phyloP scores from a whole-genome alignment of 345 rosid genomes.

The Lagerstroemia speciosa region DNA sequence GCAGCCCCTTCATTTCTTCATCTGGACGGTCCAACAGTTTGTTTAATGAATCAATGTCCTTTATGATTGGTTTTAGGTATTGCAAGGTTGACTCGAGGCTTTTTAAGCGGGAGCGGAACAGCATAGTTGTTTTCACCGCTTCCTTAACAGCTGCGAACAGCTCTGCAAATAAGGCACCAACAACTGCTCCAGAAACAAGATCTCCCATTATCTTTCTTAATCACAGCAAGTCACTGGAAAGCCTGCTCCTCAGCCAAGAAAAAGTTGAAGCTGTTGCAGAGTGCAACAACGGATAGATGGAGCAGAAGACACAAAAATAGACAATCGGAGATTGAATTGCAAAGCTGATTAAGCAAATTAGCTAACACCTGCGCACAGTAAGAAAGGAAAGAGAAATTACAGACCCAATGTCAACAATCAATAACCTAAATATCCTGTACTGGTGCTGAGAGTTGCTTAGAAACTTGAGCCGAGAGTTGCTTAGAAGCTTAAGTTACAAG shows the following conservation, averaged over 20 bases:
- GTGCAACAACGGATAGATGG: not conserved
- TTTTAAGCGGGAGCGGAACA: conserved; percentile 1
- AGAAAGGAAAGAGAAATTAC: not conserved
- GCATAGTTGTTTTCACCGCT: not conserved
- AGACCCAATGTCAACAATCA: not conserved
- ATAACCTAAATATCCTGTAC: not conserved
- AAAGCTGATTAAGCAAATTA: not conserved
- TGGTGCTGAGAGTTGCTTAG: not conserved
- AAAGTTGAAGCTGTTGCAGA: not conserved
- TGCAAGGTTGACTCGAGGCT: not conserved
- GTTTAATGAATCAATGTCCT: not conserved
- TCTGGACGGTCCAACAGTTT: not conserved
- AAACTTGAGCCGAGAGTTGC: not conserved
- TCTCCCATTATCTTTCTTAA: not conserved
- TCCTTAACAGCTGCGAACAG: not conserved
- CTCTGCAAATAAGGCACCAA: not conserved
- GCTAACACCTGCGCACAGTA: not conserved
- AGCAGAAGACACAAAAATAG: not conserved
- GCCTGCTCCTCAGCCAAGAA: not conserved
- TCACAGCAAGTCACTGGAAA: not conserved
- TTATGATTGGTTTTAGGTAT: not conserved
- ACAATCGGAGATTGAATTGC: not conserved
- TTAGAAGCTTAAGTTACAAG: no score
- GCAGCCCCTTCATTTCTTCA: not conserved
- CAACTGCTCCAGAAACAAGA: not conserved